Base-by-base conservation (phyloP, 768 basidiomycete genomes). In the Sarcodon sp. region DNA sequence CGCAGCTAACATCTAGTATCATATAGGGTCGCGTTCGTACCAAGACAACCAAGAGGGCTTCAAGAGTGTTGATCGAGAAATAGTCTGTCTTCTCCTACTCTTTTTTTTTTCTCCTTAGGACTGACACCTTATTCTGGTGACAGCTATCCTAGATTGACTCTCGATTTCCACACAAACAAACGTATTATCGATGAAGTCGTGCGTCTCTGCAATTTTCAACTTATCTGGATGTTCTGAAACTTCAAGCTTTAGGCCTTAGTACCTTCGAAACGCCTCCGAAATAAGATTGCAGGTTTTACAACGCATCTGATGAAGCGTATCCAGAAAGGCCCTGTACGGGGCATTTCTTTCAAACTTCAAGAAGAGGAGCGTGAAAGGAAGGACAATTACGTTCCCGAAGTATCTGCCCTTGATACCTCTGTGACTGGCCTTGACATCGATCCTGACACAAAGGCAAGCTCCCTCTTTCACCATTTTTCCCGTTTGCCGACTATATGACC, bases 291-390 rank as follows among this genome's bases (percentile, higher is more conserved):
- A 9, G 96, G 96, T 43, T 99, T 98, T 81, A 99, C 96, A 51
- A 99, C 96, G 60, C 96, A 99, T 66, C 75, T 99, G 67, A 99
- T 99, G 96, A 97, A 92, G 79, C 92, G 96, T 62, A 99, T 99
- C 61, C 91, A 96, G 69, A 82, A 82, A 51, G 96, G 96, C 3
- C 96, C 96, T 60, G 96, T 99, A 54, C 90, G 92, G 55, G 96
- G 96, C 59, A 99, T 99, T 67, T 98, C 96, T 49, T 99, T 98
- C 90, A 96, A 97, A 71, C 86, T 99, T 58, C 96, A 99, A 67
- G 96, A 98, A 64, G 96, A 99, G 70, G 96, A 99, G 72, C 80
- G 96, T 53, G 96, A 99, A 71, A 74, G 94, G 61, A 98, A 98
- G 79, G 96, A 99, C 67, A 93, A 97, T 76, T 97, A 89, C 67